phyloP scores from a whole-genome alignment of 352 stramenopile genomes.

The Pythium folliculosum region DNA sequence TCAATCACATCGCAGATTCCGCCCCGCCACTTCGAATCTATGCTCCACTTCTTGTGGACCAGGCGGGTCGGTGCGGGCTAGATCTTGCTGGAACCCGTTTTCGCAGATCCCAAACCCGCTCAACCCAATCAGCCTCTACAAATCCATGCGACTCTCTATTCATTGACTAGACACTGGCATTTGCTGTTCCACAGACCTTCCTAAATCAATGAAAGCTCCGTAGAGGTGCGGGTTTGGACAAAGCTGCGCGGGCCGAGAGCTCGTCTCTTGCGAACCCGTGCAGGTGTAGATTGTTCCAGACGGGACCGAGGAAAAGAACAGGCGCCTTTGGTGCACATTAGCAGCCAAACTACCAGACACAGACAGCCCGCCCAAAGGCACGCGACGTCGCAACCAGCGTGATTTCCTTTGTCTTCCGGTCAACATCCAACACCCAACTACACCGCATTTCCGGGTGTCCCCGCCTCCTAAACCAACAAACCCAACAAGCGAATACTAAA shows the following conservation, averaged over 20 bases:
- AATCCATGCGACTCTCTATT: neutral
- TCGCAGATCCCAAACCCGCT: neutral
- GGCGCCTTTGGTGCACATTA: neutral
- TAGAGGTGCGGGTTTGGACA: neutral
- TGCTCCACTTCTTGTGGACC: neutral
- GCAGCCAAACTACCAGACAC: slow-evolving; percentile 7
- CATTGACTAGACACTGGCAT: neutral
- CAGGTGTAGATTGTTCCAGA: slow-evolving; percentile 21
- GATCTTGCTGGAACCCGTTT: neutral
- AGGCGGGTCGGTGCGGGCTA: neutral
- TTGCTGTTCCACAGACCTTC: no score
- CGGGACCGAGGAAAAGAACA: slow-evolving; percentile 20
- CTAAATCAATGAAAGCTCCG: neutral
- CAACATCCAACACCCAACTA: neutral
- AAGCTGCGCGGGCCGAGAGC: neutral
- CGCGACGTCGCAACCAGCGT: neutral
- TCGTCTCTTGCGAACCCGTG: neutral
- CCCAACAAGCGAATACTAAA: neutral
- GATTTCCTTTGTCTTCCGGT: neutral
- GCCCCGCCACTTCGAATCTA: slow-evolving; percentile 1
- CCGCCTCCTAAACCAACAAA: neutral
- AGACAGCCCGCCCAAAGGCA: neutral
- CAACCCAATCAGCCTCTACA: neutral
- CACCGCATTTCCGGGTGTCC: no score
- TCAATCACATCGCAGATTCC: slow-evolving; percentile 1